Percentiles rank a stretch among this genome's conserved stretches.
phyloP scores from a whole-genome alignment of 1,139 yeast genomes.

The Spathaspora sp. region DNA sequence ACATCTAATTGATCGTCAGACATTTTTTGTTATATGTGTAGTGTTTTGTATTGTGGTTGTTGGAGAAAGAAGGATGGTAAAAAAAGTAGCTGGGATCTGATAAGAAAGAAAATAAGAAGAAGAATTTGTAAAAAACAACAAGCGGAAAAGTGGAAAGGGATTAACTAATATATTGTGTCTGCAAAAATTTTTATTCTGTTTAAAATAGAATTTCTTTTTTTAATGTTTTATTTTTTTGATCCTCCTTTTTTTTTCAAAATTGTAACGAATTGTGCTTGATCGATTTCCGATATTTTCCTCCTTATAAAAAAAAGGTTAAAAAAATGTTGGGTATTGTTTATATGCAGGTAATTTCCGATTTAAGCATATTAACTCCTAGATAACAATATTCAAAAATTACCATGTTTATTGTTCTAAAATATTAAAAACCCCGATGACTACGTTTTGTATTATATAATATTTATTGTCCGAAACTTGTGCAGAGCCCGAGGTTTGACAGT shows the following conservation, averaged over 20 bases:
- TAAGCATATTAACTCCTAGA: neutral
- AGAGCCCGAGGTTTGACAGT: too few relatives aligned
- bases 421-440: neutral
- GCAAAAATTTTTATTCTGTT: neutral
- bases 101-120: neutral
- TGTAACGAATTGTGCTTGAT: neutral
- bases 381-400: neutral
- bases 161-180: neutral
- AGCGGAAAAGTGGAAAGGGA: neutral
- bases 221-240: neutral
- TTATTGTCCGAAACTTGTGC: neutral
- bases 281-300: neutral
- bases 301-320: neutral
- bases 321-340: slow-evolving; percentile 1
- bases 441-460: neutral
- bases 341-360: slow-evolving; percentile 1
- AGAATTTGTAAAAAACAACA: neutral
- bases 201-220: neutral
- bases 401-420: neutral
- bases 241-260: neutral
- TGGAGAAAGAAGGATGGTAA: neutral
- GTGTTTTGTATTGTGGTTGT: neutral
- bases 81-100: too few relatives aligned
- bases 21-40: too few relatives aligned
- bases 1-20: slow-evolving; percentile 34